Base-by-base conservation (phyloP, 1,284 basidiomycete genomes). In the Fomitopsis schrenkii region DNA sequence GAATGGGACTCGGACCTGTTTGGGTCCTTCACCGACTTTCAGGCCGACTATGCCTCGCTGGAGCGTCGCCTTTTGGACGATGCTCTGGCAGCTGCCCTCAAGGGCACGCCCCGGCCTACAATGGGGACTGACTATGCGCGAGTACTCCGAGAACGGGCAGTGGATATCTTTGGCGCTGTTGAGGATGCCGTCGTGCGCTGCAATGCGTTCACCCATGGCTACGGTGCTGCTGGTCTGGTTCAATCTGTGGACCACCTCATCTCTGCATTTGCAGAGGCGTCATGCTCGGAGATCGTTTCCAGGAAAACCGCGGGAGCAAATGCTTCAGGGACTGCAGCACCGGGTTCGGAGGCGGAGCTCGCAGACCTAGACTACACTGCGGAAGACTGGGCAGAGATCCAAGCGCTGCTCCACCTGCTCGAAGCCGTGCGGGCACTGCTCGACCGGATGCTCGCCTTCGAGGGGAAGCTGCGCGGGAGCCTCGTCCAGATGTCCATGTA, bases 1-100 rank as follows among this genome's bases (percentile, higher is more conserved):
- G 87, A 87, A 55, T 97, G 95, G 95, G 94, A 97, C 69, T 88
- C 90, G 59, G 87, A 90, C 44, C 79, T 97, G 9, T 96, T 95
- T 73, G 94, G 95, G 71, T 93, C 95, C 0, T 97, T 97, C 78
- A 79, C 95, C 19, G 92, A 95, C 70, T 90, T 90, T 64, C 95
- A 97, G 70, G 80, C 85, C 17, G 89, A 94, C 59, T 97, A 96
- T 73, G 83, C 84, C 0, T 76, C 80, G 0, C 80, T 96, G 42
- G 95, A 98, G 74, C 81, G 83, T 48, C 83, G 84, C 10, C 81
- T 85, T 56, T 75, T 97, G 53, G 80, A 86, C 4, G 80, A 86
- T 45, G 79, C 81, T 30, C 79, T 93, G 41, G 75, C 72, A 61
- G 74, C 75, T 58, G 80, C 80, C 48, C 74, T 78, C 55, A 75